These are phyloP conservation scores for Elaeis guineensis DNA, from an alignment of 176 grass and related monocot species.

Conservation along the genomic window DNA sequence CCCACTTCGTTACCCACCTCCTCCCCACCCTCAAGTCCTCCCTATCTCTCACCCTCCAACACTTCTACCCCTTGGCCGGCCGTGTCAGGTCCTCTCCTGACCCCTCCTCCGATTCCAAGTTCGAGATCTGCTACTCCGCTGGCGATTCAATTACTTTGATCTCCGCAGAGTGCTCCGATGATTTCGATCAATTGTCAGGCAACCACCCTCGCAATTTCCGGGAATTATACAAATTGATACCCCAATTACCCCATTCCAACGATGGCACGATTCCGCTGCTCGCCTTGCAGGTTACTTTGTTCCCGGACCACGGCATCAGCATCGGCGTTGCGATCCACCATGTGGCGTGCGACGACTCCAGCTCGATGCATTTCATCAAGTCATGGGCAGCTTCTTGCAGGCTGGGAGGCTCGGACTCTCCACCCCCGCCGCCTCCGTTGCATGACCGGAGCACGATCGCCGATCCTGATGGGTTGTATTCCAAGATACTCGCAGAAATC, in stretches of 20 bases:
- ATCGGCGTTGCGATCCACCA: constrained; percentile 82
- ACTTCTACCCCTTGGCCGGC: constrained; percentile 68
- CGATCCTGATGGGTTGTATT: constrained; percentile 52
- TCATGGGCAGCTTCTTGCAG: constrained; percentile 48
- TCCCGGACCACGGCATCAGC: constrained; percentile 39
- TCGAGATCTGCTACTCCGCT: constrained; percentile 40
- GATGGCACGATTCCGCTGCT: constrained; percentile 41
- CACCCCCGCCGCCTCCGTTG: constrained; percentile 26
- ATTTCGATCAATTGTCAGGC: constrained; percentile 55
- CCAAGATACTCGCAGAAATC: constrained; percentile 78
- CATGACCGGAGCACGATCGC: constrained; percentile 38
- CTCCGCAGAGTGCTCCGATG: constrained; percentile 49
- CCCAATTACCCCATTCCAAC: constrained; percentile 29
- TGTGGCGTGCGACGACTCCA: constrained; percentile 83
- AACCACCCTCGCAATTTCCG: constrained; percentile 25
- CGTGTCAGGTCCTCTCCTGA: constrained; percentile 36
- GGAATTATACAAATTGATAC: constrained; percentile 49
- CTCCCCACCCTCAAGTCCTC: constrained; percentile 49
- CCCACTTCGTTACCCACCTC: constrained; percentile 36
- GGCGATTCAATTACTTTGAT: constrained; percentile 34
- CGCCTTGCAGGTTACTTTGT: constrained; percentile 68
- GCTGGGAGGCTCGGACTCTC: neutral
- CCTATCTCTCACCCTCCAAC: constrained; percentile 55
- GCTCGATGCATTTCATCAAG: constrained; percentile 87
- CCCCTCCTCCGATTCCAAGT: constrained; percentile 25